Evolutionary conservation across 345 rosid species (phyloP).

Genomic region (Brassica juncea): DNA sequence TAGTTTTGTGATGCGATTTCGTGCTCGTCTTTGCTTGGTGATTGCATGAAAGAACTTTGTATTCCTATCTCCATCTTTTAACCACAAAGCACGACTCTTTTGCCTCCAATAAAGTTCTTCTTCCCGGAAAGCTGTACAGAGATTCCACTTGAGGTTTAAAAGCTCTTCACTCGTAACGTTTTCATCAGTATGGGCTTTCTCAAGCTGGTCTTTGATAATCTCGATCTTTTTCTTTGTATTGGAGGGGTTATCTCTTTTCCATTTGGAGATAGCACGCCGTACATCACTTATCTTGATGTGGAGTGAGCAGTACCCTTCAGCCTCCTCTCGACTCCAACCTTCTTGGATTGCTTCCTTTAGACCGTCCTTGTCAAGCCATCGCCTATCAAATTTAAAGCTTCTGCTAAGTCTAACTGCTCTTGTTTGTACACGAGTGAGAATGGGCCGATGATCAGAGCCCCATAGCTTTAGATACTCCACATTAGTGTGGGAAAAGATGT

Average conservation of each 20-base stretch:
- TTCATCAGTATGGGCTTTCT: neutral
- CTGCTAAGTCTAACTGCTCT: neutral
- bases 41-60: too few species aligned
- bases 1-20: too few species aligned
- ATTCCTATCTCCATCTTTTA: too few species aligned
- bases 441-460: neutral
- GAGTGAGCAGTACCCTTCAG: neutral
- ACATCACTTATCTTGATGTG: neutral
- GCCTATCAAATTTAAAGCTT: neutral
- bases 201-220: neutral
- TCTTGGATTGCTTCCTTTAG: neutral
- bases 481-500: neutral
- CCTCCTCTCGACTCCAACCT: neutral
- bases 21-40: too few species aligned
- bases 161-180: neutral
- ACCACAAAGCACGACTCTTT: neutral
- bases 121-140: neutral
- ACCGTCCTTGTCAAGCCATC: neutral
- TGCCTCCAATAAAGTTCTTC: neutral
- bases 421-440: neutral
- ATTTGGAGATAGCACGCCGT: neutral
- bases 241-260: neutral
- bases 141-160: neutral
- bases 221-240: neutral
- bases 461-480: neutral